Conservation (phyloP, 1,284 basidiomycete species). For the Mycosarcoma mackinlayi region DNA sequence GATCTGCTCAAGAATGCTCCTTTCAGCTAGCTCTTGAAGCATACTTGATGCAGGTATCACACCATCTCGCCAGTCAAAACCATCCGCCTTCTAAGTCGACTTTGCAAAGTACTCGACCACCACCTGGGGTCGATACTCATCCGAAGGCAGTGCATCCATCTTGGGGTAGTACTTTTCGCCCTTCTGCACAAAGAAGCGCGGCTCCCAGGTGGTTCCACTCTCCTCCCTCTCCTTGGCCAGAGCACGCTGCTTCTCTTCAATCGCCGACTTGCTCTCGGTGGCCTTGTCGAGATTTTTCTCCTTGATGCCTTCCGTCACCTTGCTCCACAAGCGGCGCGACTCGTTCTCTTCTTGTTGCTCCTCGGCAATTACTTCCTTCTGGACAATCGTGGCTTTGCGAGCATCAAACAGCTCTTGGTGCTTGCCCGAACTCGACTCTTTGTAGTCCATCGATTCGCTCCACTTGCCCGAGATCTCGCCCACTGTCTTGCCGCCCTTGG, state of each 20-base stretch:
- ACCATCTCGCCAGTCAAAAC: too few species aligned
- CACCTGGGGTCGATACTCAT: slow-evolving; percentile 42
- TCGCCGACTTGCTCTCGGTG: slow-evolving; percentile 85
- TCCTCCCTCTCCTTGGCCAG: slow-evolving; percentile 81
- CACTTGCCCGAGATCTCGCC: slow-evolving; percentile 92
- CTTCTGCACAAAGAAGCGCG: slow-evolving; percentile 82
- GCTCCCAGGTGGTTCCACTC: slow-evolving; percentile 75
- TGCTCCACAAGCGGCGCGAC: slow-evolving; percentile 81
- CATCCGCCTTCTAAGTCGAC: slow-evolving; percentile 3
- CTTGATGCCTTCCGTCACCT: slow-evolving; percentile 86
- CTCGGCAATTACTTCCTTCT: slow-evolving; percentile 86
- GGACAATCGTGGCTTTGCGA: slow-evolving; percentile 76
- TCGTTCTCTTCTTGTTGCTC: slow-evolving; percentile 90
- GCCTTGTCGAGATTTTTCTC: slow-evolving; percentile 92
- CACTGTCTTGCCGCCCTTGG: slow-evolving; percentile 76
- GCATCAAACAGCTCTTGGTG: slow-evolving; percentile 88
- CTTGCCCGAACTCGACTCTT: slow-evolving; percentile 73
- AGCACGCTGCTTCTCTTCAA: slow-evolving; percentile 93
- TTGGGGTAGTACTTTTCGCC: slow-evolving; percentile 69
- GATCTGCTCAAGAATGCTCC: too few species aligned
- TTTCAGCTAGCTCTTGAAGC: too few species aligned
- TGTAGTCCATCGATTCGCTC: slow-evolving; percentile 91
- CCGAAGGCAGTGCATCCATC: slow-evolving; percentile 51
- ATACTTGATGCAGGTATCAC: too few species aligned
- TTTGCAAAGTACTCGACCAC: slow-evolving; percentile 54